Conservation (phyloP, 164 flowering plant species). For the Vitis rupestris region DNA sequence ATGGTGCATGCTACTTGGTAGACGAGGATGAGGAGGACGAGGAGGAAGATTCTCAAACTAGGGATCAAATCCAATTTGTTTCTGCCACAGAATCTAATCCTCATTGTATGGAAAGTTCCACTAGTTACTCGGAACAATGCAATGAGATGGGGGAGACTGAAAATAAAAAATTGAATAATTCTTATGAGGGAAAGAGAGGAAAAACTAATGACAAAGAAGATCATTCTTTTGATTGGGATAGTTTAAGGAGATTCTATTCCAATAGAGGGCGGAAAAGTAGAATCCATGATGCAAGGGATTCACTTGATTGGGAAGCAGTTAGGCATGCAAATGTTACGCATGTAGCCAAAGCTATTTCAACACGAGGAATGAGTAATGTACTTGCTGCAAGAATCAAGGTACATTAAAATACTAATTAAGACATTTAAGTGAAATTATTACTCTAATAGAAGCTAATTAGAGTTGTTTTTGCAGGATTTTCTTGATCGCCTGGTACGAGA, state of each 20-base stretch:
- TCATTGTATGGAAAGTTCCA: too few species aligned
- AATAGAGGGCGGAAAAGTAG: conserved; percentile 28
- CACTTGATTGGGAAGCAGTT: conserved; percentile 75
- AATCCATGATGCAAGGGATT: conserved; percentile 41
- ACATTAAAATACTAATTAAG: neutral
- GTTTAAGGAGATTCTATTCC: conserved; percentile 16
- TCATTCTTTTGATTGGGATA: conserved; percentile 29
- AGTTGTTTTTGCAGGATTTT: conserved; percentile 38
- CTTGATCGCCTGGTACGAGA: conserved; percentile 32
- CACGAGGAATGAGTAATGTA: conserved; percentile 63
- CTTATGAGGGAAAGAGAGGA: neutral
- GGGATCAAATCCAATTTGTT: too few species aligned
- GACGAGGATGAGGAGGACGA: conserved; percentile 5
- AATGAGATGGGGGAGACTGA: neutral
- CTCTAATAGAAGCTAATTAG: too few species aligned
- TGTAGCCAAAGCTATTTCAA: conserved; percentile 56
- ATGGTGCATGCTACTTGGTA: neutral
- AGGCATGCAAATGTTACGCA: conserved; percentile 49
- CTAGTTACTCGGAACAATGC: neutral
- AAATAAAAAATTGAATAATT: conserved; percentile 1
- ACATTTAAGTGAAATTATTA: too few species aligned
- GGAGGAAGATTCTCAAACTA: neutral
- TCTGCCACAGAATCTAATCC: too few species aligned
- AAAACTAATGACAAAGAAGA: conserved; percentile 4
- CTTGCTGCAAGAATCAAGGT: conserved; percentile 80